Base-by-base conservation (phyloP, 805 yeast species). In the Saturnispora sanitii region DNA sequence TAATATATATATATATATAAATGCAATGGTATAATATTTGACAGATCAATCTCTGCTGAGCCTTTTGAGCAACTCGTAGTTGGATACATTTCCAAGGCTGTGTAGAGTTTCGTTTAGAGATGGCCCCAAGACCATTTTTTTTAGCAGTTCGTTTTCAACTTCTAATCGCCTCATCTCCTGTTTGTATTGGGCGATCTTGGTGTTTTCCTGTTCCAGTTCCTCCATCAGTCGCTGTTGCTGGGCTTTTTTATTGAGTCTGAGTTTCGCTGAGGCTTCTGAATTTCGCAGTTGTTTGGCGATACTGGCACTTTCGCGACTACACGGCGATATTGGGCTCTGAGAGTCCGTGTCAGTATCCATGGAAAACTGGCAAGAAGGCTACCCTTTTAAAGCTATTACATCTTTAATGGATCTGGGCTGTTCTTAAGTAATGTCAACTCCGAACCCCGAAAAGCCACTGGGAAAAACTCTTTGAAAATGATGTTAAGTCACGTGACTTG, bases 241-340 rank as follows among this genome's bases (percentile, higher is more conserved):
- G 46, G 69, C 51, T 54, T 76, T 77, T 66, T 76, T 76, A 58
- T 77, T 78, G 33, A 73, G 64, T 48, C 84, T 59, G 57, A 78
- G 78, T 39, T 82, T 59, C 0, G 83, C 83, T 34, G 77, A 69
- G 0, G 85, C 85, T 4, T 77, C 75, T 2, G 83, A 75, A 8
- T 11, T n/a, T 53, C 76, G 77, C 46, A 81, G 62, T 43, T 72
- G 62, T 46, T 77, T 65, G n/a, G n/a, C n/a, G n/a, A n/a, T n/a
- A n/a, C n/a, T n/a, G n/a, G 52, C 75, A 77, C 45, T 75, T 79
- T 8, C n/a, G 13, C 19, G 25, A 32, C 11, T 17, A 25, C 21
- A n/a, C n/a, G n/a, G n/a, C n/a, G n/a, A n/a, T n/a, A n/a, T n/a
- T n/a, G n/a, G n/a, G n/a, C n/a, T n/a, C n/a, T n/a, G n/a, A n/a